Base-by-base conservation (phyloP, 345 rosid genomes). In the Murraya paniculata region DNA sequence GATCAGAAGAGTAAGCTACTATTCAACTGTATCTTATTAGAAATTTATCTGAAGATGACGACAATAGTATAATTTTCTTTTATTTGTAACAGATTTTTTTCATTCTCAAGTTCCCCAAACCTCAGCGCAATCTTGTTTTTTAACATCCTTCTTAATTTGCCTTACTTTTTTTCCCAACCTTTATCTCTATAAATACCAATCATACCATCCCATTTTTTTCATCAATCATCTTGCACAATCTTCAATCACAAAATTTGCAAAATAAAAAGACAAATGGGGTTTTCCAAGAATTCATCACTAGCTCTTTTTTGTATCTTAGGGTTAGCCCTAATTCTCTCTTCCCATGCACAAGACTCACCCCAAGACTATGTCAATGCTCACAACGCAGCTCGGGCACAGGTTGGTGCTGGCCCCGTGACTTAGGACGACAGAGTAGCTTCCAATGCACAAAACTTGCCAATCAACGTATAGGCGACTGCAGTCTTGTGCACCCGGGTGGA, bases 351-450 rank as follows among this genome's bases (percentile, higher is more conserved):
- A 39, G 79, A 88, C 70, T 73, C 86, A n/a, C 80, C 57, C 0
- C 82, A 82, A 48, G 88, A 85, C 81, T 88, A 81, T 66, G 74
- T 89, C 58, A 38, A 83, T 36, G 88, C 89, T 1, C 91, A 91
- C 86, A 91, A 91, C 53, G 71, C 71, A 4, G 95, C 91, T 35
- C 86, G 92, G 78, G 0, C 53, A 45, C 25, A 19, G 0, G 92
- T 86, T 0, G 81, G 74, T 33, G 91, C 88, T n/a, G 81, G 75
- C 8, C 85, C 86, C 14, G 59, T 91, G 65, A 68, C 74, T 36
- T 89, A 92, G 95, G 88, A 91, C 83, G 3, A 57, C 27, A 61
- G 39, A 10, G 71, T 91, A 28, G 93, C 91, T 16, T n/a, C 81
- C 59, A 88, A 76, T 59, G 91, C 91, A 31, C 83, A 64, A 50